Percentiles rank a stretch among this genome's conserved stretches.
Conservation (phyloP, 116 monocot genomes). For the Iris pallida region DNA sequence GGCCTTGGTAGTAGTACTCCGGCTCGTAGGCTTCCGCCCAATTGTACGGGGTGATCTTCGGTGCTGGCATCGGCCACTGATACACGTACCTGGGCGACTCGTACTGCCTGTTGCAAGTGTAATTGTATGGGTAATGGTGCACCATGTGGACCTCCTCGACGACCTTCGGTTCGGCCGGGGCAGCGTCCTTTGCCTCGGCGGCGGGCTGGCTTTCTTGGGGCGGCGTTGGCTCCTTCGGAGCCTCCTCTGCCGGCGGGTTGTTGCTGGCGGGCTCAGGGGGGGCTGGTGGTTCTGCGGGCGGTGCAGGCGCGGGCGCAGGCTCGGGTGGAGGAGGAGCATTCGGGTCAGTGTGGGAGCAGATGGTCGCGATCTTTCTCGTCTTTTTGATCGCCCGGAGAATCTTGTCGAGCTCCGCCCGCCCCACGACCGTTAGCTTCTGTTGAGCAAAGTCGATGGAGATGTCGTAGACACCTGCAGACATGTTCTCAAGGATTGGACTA, state of each 20-base stretch:
- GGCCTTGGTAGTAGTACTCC: neutral
- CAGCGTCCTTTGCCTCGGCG: neutral
- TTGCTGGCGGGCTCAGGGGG: neutral
- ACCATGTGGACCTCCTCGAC: slow-evolving; percentile 50
- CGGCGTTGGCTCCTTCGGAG: slow-evolving; percentile 13
- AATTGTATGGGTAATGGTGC: slow-evolving; percentile 44
- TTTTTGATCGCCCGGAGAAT: slow-evolving; percentile 71
- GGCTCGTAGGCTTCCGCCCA: slow-evolving; percentile 6
- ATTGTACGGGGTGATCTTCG: slow-evolving; percentile 29
- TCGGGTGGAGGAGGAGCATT: slow-evolving; percentile 19
- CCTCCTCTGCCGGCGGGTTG: slow-evolving; percentile 12
- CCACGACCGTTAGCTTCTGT: slow-evolving; percentile 69
- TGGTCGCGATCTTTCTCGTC: slow-evolving; percentile 59
- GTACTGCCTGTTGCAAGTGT: slow-evolving; percentile 17
- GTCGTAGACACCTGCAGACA: slow-evolving; percentile 48
- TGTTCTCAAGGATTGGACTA: neutral
- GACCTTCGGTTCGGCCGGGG: slow-evolving; percentile 7
- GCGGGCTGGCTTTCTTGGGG: neutral
- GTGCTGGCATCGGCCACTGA: neutral
- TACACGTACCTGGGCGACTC: slow-evolving; percentile 1
- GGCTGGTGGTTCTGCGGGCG: slow-evolving; percentile 6
- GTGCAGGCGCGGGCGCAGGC: slow-evolving; percentile 17
- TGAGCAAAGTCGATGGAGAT: slow-evolving; percentile 40
- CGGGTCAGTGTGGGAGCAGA: slow-evolving; percentile 51
- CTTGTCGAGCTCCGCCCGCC: slow-evolving; percentile 59